phyloP scores from a whole-genome alignment of 352 stramenopile species.

The Phytophthora palmivora region DNA sequence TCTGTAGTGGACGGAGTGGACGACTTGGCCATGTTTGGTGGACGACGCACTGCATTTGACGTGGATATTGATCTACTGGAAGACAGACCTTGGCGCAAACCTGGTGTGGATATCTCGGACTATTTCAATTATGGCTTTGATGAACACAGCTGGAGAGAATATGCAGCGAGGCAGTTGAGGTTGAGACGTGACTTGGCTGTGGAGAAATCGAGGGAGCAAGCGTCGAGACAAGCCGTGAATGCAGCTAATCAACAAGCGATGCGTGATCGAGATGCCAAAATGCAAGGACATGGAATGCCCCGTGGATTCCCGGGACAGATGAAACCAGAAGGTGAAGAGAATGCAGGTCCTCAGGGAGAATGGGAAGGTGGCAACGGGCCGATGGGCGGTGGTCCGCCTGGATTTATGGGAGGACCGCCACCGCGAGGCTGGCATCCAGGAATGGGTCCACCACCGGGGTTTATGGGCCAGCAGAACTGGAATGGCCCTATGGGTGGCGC shows the following conservation, averaged over 20 bases:
- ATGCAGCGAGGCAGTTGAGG: constrained; percentile 79
- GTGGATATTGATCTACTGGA: constrained; percentile 93
- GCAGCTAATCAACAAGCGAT: constrained; percentile 55
- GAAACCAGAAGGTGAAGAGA: constrained; percentile 31
- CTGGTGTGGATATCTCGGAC: constrained; percentile 92
- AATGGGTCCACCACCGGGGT: constrained; percentile 67
- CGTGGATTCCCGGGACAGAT: constrained; percentile 38
- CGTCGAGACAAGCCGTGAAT: constrained; percentile 74
- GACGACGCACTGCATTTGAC: constrained; percentile 90
- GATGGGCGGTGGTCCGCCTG: constrained; percentile 33
- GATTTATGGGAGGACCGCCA: constrained; percentile 61
- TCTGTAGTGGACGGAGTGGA: constrained; percentile 51
- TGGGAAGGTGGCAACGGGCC: constrained; percentile 35
- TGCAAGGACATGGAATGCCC: constrained; percentile 36
- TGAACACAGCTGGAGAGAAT: constrained; percentile 85
- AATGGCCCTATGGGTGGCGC: constrained; percentile 48
- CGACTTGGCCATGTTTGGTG: constrained; percentile 82
- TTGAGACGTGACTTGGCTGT: constrained; percentile 73
- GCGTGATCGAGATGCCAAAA: constrained; percentile 42
- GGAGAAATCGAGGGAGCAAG: constrained; percentile 83
- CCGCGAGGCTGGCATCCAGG: constrained; percentile 73
- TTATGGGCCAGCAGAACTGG: constrained; percentile 55
- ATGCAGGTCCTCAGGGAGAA: constrained; percentile 19
- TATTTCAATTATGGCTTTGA: constrained; percentile 96
- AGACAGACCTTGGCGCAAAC: constrained; percentile 92